Conservation (phyloP, 345 rosid species). For the Eucalyptus melliodora region DNA sequence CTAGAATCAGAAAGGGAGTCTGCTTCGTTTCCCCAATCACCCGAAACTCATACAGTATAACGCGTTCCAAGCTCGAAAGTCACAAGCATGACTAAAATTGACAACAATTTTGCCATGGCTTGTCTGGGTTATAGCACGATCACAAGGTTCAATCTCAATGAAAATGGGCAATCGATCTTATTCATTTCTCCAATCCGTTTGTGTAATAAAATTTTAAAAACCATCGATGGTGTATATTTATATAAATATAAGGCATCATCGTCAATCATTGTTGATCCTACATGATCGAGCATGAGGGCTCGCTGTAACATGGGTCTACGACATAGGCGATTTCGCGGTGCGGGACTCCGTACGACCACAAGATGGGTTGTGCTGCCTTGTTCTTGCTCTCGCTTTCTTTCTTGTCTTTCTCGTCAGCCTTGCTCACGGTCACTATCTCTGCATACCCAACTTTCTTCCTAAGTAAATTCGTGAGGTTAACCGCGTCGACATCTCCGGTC, state of each 20-base stretch:
- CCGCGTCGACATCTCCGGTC: not conserved
- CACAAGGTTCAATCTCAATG: not conserved
- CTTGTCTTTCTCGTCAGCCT: not conserved
- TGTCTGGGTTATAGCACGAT: not conserved
- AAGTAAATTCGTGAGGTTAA: not conserved
- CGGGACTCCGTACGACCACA: not conserved
- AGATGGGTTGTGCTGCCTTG: not conserved
- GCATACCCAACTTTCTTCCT: not conserved
- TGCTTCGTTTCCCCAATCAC: not conserved
- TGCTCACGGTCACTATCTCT: not conserved
- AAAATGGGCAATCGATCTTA: not conserved
- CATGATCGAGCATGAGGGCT: not conserved
- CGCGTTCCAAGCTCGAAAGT: not conserved
- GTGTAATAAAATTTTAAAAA: not conserved
- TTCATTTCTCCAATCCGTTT: not conserved
- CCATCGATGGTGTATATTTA: not conserved
- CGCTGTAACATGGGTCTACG: not conserved
- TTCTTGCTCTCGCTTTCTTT: not conserved
- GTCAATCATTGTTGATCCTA: not conserved
- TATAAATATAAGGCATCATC: not conserved
- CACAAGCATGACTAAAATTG: not conserved
- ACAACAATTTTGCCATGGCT: not conserved
- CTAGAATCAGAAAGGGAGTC: not conserved
- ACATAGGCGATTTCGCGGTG: not conserved
- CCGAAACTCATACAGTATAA: not conserved